Base-by-base conservation (phyloP, 106 monocot genomes). In the Dioscorea alata region DNA sequence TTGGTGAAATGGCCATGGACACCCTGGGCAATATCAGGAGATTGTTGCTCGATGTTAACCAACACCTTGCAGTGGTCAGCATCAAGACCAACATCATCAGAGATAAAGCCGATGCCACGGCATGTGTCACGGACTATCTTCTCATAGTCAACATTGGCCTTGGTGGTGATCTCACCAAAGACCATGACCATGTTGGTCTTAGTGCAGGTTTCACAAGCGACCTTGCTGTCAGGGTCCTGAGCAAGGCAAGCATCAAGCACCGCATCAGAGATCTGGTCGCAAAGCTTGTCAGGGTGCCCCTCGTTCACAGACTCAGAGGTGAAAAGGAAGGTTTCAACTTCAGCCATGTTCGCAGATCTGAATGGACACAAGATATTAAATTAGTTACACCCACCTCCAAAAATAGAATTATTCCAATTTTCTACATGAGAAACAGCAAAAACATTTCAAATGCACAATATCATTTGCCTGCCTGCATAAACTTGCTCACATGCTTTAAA, bases 101-200 rank as follows among this genome's bases (percentile, higher is more conserved):
- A 79, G 19, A 68, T 61, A 42, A 79, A 79, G 12, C 79, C 79
- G 8, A 79, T 73, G 61, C 12, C 15, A 13, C 73, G 73, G 73
- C 79, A 79, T 67, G 79, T 79, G 63, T 79, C 79, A 24, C 79
- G 79, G 9, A 74, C 79, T n/a, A 79, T 74, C 74, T 79, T 74
- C 74, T 79, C 79, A n/a, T 79, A 79, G 73, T 79, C 73, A 18
- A 79, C 69, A 18, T 51, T 61, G 48, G 79, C 79, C 71, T 79
- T 79, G 69, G 79, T 79, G 57, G 79, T 79, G 74, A 79, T 79
- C 73, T 79, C 78, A 4, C 73, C 78, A 31, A 78, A 78, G 31
- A 78, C 78, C 78, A 78, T 78, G 60, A 78, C 78, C 78, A 78
- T 78, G 78, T 78, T 78, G 59, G 78, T 78, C 66, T 78, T 78